Evolutionary conservation across 2,329 filamentous ascomycete species (phyloP).

Genomic region (Zasmidium cellare): DNA sequence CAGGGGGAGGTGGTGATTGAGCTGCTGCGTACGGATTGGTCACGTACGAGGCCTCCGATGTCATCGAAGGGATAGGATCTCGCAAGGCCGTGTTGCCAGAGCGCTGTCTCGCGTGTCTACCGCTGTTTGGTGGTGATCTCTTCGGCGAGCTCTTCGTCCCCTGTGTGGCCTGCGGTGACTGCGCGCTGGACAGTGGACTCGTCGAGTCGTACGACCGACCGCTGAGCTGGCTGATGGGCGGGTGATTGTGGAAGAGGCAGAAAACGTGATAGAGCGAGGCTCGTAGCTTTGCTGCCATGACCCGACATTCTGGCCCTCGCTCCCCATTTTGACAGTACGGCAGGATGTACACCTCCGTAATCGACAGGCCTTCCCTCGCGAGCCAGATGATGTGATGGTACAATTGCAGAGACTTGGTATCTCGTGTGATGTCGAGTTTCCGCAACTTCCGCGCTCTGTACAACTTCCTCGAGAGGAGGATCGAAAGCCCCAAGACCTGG

Average conservation of each 20-base stretch:
- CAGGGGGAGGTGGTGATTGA: constrained; percentile 41
- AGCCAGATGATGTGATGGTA: constrained; percentile 96
- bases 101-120: constrained; percentile 18
- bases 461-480: constrained; percentile 81
- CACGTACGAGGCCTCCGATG: constrained; percentile 52
- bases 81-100: constrained; percentile 41
- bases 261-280: constrained; percentile 97
- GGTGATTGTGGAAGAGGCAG: constrained; percentile 91
- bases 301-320: constrained; percentile 76
- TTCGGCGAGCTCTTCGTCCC: constrained; percentile 18
- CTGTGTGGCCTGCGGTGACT: constrained; percentile 19
- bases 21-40: constrained; percentile 48
- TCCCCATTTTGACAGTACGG: constrained; percentile 70
- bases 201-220: constrained; percentile 24
- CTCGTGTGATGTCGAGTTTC: constrained; percentile 73
- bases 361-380: constrained; percentile 82
- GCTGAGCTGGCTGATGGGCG: constrained; percentile 64
- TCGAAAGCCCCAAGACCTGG: constrained; percentile 86
- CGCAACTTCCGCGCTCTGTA: constrained; percentile 80
- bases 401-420: constrained; percentile 77
- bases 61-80: constrained; percentile 49
- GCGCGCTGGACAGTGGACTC: constrained; percentile 25
- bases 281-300: constrained; percentile 85
- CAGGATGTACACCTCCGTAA: constrained; percentile 82
- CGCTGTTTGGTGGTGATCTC: constrained; percentile 25